Conservation (phyloP, 108 stramenopile species). For the Nitzschia sp. region DNA sequence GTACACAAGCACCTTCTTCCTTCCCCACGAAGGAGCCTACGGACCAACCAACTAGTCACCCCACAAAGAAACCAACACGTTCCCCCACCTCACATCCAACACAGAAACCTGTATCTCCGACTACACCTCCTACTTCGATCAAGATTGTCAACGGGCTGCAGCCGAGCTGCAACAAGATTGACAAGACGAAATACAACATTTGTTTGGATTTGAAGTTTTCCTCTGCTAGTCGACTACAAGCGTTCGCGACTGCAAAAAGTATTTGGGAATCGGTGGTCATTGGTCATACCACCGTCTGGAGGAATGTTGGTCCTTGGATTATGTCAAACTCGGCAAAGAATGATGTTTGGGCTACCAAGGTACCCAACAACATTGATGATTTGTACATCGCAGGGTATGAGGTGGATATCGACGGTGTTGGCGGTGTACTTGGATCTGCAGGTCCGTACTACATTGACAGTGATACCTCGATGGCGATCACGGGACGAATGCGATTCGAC, state of each 20-base stretch:
- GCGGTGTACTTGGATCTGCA: background rate
- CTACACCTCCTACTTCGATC: background rate
- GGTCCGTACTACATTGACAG: conserved; percentile 6
- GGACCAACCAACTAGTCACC: too few relatives aligned
- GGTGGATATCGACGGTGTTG: conserved; percentile 2
- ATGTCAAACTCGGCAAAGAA: conserved; percentile 1
- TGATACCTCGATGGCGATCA: background rate
- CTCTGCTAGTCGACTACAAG: background rate
- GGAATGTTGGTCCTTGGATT: background rate
- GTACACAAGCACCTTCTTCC: too few relatives aligned
- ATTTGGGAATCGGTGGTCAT: background rate
- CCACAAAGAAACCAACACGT: too few relatives aligned
- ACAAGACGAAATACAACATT: background rate
- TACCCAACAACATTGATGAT: conserved; percentile 8
- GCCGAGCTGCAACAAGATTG: conserved; percentile 1
- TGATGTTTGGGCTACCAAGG: conserved; percentile 7
- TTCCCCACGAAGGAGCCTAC: too few relatives aligned
- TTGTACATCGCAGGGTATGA: conserved; percentile 4
- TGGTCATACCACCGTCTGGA: background rate
- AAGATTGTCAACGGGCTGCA: background rate
- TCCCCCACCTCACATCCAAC: too few relatives aligned
- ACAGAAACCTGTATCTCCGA: too few relatives aligned
- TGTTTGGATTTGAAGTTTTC: background rate
- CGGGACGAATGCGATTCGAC: conserved; percentile 24
- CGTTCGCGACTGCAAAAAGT: background rate